phyloP scores from a whole-genome alignment of 2,329 filamentous ascomycete species.

The Microcyclospora tardicrescens region DNA sequence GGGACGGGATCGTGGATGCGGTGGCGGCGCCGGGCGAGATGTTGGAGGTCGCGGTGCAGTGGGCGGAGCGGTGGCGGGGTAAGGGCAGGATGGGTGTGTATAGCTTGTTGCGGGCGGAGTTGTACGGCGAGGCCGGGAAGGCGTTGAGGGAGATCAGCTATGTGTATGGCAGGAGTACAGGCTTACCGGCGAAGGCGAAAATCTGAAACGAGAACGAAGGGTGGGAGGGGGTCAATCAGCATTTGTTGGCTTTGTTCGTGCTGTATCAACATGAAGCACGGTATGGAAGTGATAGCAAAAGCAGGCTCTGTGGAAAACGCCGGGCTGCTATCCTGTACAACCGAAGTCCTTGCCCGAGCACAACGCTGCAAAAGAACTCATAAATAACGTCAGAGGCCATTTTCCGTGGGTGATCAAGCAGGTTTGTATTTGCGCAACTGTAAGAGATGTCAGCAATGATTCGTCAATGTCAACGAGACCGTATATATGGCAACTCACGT shows the following conservation, averaged over 20 bases:
- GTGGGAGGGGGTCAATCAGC: no score
- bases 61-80: constrained; percentile 31
- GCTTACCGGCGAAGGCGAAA: constrained; percentile 35
- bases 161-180: constrained; percentile 35
- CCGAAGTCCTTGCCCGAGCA: no score
- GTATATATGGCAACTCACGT: constrained; percentile 53
- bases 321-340: no score
- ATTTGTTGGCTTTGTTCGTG: no score
- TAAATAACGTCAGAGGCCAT: no score
- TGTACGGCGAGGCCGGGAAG: constrained; percentile 41
- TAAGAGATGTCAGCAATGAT: constrained; percentile 4
- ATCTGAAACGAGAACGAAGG: constrained; percentile 28
- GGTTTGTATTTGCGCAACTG: constrained; percentile 21
- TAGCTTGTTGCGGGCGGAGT: constrained; percentile 37
- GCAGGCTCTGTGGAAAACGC: no score
- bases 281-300: no score
- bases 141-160: constrained; percentile 41
- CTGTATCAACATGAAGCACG: no score
- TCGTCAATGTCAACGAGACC: not conserved
- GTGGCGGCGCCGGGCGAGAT: constrained; percentile 37
- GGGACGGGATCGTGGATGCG: constrained; percentile 42
- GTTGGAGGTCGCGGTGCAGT: constrained; percentile 32
- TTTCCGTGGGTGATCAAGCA: no score
- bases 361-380: no score
- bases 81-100: constrained; percentile 39